These are phyloP conservation scores for Cercospora zeina DNA, from an alignment of 2,329 filamentous ascomycete genomes.

Conservation along the genomic window DNA sequence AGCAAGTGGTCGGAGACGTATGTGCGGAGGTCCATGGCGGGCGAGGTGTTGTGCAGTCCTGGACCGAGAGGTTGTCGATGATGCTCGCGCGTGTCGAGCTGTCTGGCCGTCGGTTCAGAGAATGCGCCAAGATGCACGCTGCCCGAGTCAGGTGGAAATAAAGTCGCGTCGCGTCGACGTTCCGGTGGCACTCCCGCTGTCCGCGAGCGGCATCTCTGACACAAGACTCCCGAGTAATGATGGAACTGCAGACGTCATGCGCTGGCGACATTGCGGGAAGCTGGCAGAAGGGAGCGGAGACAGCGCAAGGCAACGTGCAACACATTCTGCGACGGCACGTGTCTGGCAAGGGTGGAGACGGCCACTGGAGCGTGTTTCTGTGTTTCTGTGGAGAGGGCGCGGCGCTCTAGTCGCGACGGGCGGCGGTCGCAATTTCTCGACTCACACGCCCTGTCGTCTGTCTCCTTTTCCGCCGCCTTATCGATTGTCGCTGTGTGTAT, in stretches of 20 bases:
- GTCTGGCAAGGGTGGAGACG: background rate
- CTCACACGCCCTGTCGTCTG: background rate
- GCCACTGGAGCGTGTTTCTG: too few relatives aligned
- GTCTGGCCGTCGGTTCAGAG: background rate
- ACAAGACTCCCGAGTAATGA: background rate
- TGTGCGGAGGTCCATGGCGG: constrained; percentile 39
- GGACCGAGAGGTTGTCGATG: background rate
- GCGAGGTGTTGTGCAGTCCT: background rate
- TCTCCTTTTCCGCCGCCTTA: constrained; percentile 12
- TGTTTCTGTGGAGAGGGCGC: constrained; percentile 7
- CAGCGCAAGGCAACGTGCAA: background rate
- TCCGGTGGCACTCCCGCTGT: background rate
- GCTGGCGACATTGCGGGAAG: background rate
- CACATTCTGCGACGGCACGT: constrained; percentile 2
- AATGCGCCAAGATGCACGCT: background rate
- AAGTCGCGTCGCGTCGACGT: background rate
- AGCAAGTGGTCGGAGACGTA: constrained; percentile 53
- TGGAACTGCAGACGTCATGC: background rate
- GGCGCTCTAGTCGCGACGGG: background rate
- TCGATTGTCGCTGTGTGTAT: background rate
- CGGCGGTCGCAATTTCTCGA: constrained; percentile 1
- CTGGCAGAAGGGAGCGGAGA: background rate
- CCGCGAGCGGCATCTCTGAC: constrained; percentile 4
- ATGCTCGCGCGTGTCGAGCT: background rate
- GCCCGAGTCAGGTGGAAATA: constrained; percentile 1